Evolutionary conservation across 1,139 yeast species (phyloP), one percentile per base, ranked within the genome.

Genomic region (Nadsonia starkeyi-henricii): DNA sequence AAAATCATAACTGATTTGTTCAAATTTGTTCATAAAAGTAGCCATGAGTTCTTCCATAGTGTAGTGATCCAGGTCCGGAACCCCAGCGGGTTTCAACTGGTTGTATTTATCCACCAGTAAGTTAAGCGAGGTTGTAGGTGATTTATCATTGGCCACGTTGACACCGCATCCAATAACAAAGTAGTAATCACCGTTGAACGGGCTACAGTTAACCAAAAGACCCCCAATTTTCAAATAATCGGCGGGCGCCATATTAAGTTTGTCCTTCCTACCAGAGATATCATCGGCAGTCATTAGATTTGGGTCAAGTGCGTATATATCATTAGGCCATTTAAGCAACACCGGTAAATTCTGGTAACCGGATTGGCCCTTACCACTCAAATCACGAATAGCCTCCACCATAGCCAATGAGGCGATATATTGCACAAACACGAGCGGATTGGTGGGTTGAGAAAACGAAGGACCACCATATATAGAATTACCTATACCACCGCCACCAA

Each of bases 311-410:
- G 82, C 78, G 61, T 85, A 93, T 17, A 91, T 70, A 64, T 93
- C 99, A 62, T 93, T 93, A 4, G 99, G 99, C 99, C 99, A 93
- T 62, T 93, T 93, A 53, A 93, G 74, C 50, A 78, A 74, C 12
- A 89, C 71, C 0, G 96, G 97, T 57, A 91, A 65, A 48, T 79
- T 81, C 41, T 77, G 79, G 61, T 79, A 84, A 0, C 85, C 88
- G 0, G 71, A 70, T 7, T 33, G 9, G 3, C 17, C 39, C 12
- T 13, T 13, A n/a, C 39, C 39, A 37, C 78, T 80, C 58, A 86
- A 79, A 2, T 77, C 70, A 42, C 77, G 65, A 15, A 91, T 75
- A 41, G 95, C 85, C 60, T 84, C 89, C 13, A 88, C 80, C 50
- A 84, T 73, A 0, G 97, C 96, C 50, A 93, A 67, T 45, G 94